These are phyloP conservation scores for Hanseniaspora singularis DNA, from an alignment of 805 yeast genomes.

Conservation along the genomic window DNA sequence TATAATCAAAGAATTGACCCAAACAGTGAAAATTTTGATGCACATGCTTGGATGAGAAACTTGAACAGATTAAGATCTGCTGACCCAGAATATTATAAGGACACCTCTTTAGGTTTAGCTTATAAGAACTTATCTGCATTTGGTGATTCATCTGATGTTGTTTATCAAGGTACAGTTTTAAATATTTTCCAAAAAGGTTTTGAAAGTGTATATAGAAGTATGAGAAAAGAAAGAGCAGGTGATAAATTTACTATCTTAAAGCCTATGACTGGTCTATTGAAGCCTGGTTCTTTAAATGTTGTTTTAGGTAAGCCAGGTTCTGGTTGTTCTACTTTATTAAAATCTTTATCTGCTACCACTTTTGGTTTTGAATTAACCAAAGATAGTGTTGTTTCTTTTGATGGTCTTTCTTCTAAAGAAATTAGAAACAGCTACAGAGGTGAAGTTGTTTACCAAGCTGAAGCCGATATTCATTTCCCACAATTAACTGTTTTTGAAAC, in stretches of 20 bases:
- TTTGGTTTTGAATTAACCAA: conserved; percentile 42
- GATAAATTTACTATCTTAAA: conserved; percentile 36
- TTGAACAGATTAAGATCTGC: conserved; percentile 39
- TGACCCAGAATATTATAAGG: conserved; percentile 51
- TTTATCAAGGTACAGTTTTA: conserved; percentile 51
- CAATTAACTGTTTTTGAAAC: conserved; percentile 53
- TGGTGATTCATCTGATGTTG: conserved; percentile 50
- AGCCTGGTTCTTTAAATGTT: conserved; percentile 58
- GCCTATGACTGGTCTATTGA: conserved; percentile 43
- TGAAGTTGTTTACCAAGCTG: conserved; percentile 54
- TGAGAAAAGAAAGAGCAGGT: conserved; percentile 20
- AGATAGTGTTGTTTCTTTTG: conserved; percentile 38
- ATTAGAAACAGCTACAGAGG: conserved; percentile 43
- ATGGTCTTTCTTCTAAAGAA: conserved; percentile 37
- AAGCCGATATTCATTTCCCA: conserved; percentile 53
- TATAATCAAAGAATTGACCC: conserved; percentile 47
- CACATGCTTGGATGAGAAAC: conserved; percentile 54
- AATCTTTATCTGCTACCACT: conserved; percentile 43
- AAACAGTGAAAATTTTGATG: conserved; percentile 39
- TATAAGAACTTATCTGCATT: conserved; percentile 49
- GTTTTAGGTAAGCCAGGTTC: conserved; percentile 74
- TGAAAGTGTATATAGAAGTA: conserved; percentile 16
- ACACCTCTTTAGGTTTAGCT: conserved; percentile 44
- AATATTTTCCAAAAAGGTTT: conserved; percentile 31
- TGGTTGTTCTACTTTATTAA: conserved; percentile 53